These are phyloP conservation scores for Periglandula ipomoeae DNA, from an alignment of 2,329 filamentous ascomycete genomes.

Conservation along the genomic window DNA sequence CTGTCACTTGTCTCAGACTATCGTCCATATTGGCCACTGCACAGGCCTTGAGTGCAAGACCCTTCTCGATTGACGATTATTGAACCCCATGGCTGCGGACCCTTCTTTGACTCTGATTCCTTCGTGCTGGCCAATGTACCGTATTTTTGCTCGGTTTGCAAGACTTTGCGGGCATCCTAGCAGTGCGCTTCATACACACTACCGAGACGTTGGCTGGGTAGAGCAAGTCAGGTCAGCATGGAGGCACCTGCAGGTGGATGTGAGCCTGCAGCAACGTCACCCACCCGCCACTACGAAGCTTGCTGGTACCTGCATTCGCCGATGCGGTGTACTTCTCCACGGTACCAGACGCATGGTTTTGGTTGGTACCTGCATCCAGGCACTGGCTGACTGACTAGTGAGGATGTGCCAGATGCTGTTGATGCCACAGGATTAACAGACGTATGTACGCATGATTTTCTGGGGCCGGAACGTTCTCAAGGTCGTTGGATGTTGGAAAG, in stretches of 20 bases:
- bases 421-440: no score
- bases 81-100: not conserved
- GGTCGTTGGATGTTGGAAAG: not conserved
- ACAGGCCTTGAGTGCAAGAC: not conserved
- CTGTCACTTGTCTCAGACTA: not conserved
- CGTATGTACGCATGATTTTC: no score
- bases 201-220: not conserved
- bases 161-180: not conserved
- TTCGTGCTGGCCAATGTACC: not conserved
- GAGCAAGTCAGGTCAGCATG: not conserved
- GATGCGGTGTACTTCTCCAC: not conserved
- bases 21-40: not conserved
- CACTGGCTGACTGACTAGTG: not conserved
- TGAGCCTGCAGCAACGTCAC: not conserved
- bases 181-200: no score
- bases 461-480: no score
- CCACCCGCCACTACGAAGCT: not conserved
- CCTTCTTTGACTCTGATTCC: not conserved
- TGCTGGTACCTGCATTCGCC: conserved; percentile 4
- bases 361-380: not conserved
- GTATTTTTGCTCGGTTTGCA: not conserved
- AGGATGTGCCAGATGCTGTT: no score
- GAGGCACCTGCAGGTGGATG: not conserved
- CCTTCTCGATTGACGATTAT: not conserved
- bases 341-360: not conserved